Base-by-base conservation (phyloP, 2,329 filamentous ascomycete species). In the Tolypocladium nubicola region DNA sequence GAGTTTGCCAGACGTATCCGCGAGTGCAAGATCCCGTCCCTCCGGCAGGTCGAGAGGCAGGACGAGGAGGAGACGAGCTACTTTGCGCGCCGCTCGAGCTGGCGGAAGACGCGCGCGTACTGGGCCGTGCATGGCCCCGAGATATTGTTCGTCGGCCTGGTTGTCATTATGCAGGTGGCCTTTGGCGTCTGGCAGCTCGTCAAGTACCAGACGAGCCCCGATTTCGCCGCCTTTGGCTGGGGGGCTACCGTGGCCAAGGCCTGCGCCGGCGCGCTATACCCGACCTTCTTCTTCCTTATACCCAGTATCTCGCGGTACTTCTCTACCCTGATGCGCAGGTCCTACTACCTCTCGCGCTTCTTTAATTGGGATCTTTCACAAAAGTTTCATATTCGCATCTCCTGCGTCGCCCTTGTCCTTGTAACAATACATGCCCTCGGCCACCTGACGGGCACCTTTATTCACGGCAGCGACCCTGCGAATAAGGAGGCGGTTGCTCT, bases 301-400 rank as follows among this genome's bases (percentile, higher is more conserved):
- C 68, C 83, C 6, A 81, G 78, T 62, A 84, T 83, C 80, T 81
- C 78, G 16, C 70, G 81, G 35, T 81, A 79, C 68, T 74, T 81
- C 23, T 76, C 80, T 2, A 83, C 80, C 0, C 76, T 75, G 56
- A 65, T 81, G 43, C 73, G 80, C 19, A 69, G 75, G n/a, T 79
- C 73, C 13, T 79, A 79, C 60, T 70, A 74, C 56, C 68, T 83
- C 58, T 80, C 77, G 2, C 73, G 78, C 0, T 79, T 83, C 65
- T 71, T 83, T 66, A 82, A 83, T 60, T 82, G 79, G 78, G 80
- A 83, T 58, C 64, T 80, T 1, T 77, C 75, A 1, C 80, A 82
- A 59, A 71, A 71, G 0, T 83, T 84, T 50, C 81, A 84, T 56
- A 76, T 83, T 57, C 76, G 74, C 55, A 81, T 83, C 61, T 79